phyloP scores from a whole-genome alignment of 225 moss, liverwort and hornwort species.

The Polytrichum formosum region DNA sequence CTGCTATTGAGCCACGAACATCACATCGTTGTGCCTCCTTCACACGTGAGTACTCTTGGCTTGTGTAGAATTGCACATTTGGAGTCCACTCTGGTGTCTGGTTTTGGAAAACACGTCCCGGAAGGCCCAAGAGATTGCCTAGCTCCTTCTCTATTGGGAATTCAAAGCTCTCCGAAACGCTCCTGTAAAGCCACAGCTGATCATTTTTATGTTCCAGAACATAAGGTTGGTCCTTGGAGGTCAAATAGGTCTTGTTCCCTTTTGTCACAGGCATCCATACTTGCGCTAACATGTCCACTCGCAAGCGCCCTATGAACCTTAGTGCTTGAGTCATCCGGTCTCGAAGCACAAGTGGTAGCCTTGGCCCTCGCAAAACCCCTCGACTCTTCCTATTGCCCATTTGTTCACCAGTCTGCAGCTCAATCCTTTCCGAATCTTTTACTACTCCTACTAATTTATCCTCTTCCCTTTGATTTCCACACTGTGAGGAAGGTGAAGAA shows the following conservation, averaged over 20 bases:
- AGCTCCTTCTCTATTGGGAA: conserved; percentile 68
- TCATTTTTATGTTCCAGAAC: conserved; percentile 56
- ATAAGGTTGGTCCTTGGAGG: conserved; percentile 82
- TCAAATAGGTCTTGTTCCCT: conserved; percentile 46
- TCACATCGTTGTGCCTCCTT: conserved; percentile 80
- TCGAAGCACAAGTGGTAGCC: conserved; percentile 8
- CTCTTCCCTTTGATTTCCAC: conserved; percentile 10
- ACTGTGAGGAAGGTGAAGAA: no score
- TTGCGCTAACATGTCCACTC: conserved; percentile 66
- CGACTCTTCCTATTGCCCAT: conserved; percentile 14
- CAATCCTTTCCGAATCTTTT: conserved; percentile 23
- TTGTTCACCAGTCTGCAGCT: conserved; percentile 23
- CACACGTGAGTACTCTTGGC: conserved; percentile 78
- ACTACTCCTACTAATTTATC: conserved; percentile 42
- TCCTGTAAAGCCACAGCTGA: conserved; percentile 63
- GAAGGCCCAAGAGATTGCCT: conserved; percentile 62
- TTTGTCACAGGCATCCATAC: conserved; percentile 81
- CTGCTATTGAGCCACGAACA: conserved; percentile 80
- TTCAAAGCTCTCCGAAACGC: conserved; percentile 69
- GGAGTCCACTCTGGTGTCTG: conserved; percentile 92
- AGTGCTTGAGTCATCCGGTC: conserved; percentile 51
- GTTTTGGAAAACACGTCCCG: conserved; percentile 73
- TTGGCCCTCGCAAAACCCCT: conserved; percentile 9
- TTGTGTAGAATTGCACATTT: conserved; percentile 89
- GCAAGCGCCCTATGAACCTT: conserved; percentile 34